These are phyloP conservation scores for Dichotomocladium elegans DNA, from an alignment of 371 early-diverging fungal genomes.

Conservation along the genomic window DNA sequence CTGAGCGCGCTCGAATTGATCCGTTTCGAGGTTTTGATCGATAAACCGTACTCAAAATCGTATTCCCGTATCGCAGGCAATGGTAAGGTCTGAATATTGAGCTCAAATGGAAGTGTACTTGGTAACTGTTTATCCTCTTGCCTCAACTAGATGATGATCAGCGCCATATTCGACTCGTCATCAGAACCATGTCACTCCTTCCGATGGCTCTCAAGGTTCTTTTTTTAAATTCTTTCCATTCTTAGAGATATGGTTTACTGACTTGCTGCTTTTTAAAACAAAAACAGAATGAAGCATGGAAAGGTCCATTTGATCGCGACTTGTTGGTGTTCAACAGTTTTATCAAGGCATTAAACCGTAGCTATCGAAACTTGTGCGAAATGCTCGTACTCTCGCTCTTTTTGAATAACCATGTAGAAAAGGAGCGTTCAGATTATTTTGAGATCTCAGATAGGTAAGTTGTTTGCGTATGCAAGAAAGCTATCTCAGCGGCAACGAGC, in stretches of 20 bases:
- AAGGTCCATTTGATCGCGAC: conserved; percentile 69
- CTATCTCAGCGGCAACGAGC: too few species aligned
- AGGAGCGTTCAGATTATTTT: conserved; percentile 49
- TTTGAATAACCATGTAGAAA: conserved; percentile 45
- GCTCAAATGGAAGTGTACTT: background rate
- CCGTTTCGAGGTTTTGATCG: conserved; percentile 51
- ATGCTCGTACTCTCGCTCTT: conserved; percentile 57
- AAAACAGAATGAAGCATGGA: conserved; percentile 47
- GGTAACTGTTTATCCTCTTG: conserved; percentile 6
- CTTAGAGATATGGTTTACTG: too few species aligned
- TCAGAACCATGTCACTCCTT: conserved; percentile 55
- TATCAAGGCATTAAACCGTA: conserved; percentile 55
- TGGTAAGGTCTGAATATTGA: conserved; percentile 15
- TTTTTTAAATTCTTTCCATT: background rate
- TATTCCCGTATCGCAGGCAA: conserved; percentile 43
- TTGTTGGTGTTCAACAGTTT: conserved; percentile 72
- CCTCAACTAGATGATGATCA: conserved; percentile 24
- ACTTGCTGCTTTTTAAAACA: too few species aligned
- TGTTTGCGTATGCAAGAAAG: too few species aligned
- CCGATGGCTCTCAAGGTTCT: conserved; percentile 45
- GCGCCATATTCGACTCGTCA: conserved; percentile 42
- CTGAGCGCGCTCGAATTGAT: conserved; percentile 61
- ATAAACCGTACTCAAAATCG: conserved; percentile 46
- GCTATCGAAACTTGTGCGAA: conserved; percentile 61
- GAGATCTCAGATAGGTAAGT: conserved; percentile 46